Evolutionary conservation across 805 yeast genomes (phyloP).

Genomic region (Sugiyamaella marilandica): DNA sequence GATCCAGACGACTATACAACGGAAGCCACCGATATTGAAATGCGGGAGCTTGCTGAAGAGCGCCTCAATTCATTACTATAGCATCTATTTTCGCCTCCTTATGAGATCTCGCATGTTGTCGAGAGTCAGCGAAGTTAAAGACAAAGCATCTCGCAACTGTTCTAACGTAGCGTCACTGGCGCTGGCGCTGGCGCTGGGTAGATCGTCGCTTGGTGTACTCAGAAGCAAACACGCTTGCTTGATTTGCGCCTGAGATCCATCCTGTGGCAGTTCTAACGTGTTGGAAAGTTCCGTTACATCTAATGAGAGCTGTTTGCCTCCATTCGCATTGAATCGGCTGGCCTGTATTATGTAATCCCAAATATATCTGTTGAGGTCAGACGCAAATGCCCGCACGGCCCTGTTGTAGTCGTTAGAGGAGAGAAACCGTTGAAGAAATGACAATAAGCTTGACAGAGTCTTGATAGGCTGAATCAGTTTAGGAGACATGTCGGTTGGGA

Average conservation of each 20-base stretch:
- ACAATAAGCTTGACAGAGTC: slow-evolving; percentile 29
- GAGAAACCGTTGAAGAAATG: slow-evolving; percentile 30
- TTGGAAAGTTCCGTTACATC: slow-evolving; percentile 35
- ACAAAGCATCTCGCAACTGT: slow-evolving; percentile 4
- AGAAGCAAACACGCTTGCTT: slow-evolving; percentile 13
- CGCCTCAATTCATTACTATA: slow-evolving; percentile 1
- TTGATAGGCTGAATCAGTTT: slow-evolving; percentile 29
- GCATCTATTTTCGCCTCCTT: slow-evolving; percentile 5
- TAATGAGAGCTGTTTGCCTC: slow-evolving; percentile 34
- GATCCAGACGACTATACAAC: neutral
- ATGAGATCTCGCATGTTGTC: slow-evolving; percentile 15
- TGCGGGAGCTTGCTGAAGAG: slow-evolving; percentile 1
- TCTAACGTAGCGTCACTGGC: neutral
- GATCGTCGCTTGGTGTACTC: neutral
- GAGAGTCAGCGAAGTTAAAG: slow-evolving; percentile 2
- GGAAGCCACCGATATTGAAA: neutral
- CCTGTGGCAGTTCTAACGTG: slow-evolving; percentile 13
- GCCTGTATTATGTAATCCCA: slow-evolving; percentile 38
- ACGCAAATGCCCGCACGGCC: slow-evolving; percentile 27
- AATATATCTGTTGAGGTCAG: slow-evolving; percentile 34
- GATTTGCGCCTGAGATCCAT: slow-evolving; percentile 6
- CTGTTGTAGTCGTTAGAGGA: slow-evolving; percentile 31
- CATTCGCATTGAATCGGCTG: slow-evolving; percentile 33
- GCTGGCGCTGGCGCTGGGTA: neutral
- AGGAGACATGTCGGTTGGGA: neutral